phyloP scores from a whole-genome alignment of 2,329 filamentous ascomycete species.

The Chaetomium olivaceum region DNA sequence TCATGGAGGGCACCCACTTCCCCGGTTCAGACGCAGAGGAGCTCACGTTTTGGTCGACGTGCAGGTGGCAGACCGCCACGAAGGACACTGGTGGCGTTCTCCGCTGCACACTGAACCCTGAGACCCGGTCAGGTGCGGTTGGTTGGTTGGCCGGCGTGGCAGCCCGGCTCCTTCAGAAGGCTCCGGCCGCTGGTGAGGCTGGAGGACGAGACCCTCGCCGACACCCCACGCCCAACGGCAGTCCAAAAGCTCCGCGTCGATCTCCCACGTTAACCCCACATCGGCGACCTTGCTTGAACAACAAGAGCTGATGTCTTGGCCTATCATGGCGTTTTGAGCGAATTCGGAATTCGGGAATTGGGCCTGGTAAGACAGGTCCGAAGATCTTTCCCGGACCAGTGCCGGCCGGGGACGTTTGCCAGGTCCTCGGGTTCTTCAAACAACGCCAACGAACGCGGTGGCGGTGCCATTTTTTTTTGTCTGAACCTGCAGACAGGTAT shows the following conservation, averaged over 20 bases:
- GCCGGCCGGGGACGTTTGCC: not conserved
- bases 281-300: not conserved
- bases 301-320: not conserved
- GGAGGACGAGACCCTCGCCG: slow-evolving; percentile 1
- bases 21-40: slow-evolving; percentile 14
- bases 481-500: not conserved
- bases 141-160: not conserved
- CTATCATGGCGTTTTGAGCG: not conserved
- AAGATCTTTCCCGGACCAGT: not conserved
- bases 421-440: not conserved
- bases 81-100: slow-evolving; percentile 29
- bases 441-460: not conserved
- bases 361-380: not conserved
- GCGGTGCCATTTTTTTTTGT: not conserved
- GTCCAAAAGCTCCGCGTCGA: slow-evolving; percentile 20
- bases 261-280: slow-evolving; percentile 22
- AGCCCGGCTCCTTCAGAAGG: not conserved
- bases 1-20: slow-evolving; percentile 9
- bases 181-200: slow-evolving; percentile 8
- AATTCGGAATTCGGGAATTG: not conserved
- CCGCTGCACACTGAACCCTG: slow-evolving; percentile 7
- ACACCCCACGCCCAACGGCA: slow-evolving; percentile 20
- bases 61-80: slow-evolving; percentile 29
- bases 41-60: slow-evolving; percentile 32
- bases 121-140: slow-evolving; percentile 26